Base-by-base conservation (phyloP, 1,284 basidiomycete genomes). In the Ceratobasidium sp. region DNA sequence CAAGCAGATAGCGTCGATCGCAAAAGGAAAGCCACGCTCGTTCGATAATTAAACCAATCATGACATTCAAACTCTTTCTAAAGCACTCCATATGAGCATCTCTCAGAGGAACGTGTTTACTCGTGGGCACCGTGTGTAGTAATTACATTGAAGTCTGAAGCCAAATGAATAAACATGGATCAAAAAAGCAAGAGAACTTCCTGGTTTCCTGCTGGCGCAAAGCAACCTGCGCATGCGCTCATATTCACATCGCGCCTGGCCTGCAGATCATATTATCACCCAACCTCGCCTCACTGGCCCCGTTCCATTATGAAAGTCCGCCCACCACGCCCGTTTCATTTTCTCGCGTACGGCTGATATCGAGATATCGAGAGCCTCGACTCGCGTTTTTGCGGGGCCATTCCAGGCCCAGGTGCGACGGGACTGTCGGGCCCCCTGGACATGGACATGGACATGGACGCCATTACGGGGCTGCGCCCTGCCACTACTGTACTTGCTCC, bases 141-240 rank as follows among this genome's bases (percentile, higher is more conserved):
- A 49, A 63, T 46, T 73, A 73, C 69, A 73, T 62, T 51, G 69
- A 73, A 59, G 63, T 62, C 58, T 43, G 43, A 62, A 43, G 29
- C 69, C 58, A 63, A 73, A 73, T 73, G 29, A 73, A 73, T 61
- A 73, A 73, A 62, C 29, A 62, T 61, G 54, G 53, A 58, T 62
- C 69, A 72, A 59, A 73, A 69, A 73, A 51, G 48, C 58, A 62
- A 37, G 59, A 73, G 48, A 58, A 61, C 58, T 51, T 43, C 69
- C 69, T 8, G 58, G 59, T 63, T 61, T 63, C 69, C 69, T 46
- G 59, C 59, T 51, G 29, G 69, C 69, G 58, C 59, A 73, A 24
- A 27, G 66, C 66, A 59, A 58, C 66, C 54, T 27, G 66, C 68
- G 56, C 56, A 64, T 43, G 41, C 68, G 56, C 39, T 53, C 69